These are phyloP conservation scores for Pythium myriotylum DNA, from an alignment of 352 stramenopile genomes.

Conservation along the genomic window DNA sequence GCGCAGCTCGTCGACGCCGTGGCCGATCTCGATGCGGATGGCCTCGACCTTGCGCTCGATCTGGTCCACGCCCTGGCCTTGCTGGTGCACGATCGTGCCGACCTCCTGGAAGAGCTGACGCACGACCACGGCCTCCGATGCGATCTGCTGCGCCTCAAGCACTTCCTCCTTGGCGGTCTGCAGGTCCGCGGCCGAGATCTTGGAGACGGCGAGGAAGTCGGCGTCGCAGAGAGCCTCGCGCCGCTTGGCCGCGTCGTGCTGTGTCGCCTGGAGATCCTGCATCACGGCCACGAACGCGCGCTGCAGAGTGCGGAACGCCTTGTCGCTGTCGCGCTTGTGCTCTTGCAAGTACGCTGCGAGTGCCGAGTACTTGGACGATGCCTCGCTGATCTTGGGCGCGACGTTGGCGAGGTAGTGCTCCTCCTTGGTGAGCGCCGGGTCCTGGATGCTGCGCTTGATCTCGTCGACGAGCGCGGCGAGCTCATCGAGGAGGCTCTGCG, in stretches of 20 bases:
- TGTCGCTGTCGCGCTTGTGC: conserved; percentile 57
- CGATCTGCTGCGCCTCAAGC: conserved; percentile 65
- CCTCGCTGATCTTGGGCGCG: conserved; percentile 54
- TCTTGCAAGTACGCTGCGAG: conserved; percentile 65
- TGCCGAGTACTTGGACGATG: conserved; percentile 60
- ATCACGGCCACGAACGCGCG: conserved; percentile 65
- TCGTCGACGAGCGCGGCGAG: conserved; percentile 40
- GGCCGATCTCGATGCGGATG: conserved; percentile 74
- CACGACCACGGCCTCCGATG: conserved; percentile 60
- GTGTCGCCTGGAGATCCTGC: conserved; percentile 69
- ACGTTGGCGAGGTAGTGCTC: conserved; percentile 56
- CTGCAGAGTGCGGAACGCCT: conserved; percentile 55
- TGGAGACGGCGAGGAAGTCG: conserved; percentile 59
- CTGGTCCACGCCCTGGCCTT: conserved; percentile 69
- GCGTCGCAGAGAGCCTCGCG: conserved; percentile 70
- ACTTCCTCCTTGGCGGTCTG: conserved; percentile 80
- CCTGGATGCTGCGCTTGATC: conserved; percentile 42
- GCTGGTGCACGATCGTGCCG: conserved; percentile 57
- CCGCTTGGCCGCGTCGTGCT: conserved; percentile 50
- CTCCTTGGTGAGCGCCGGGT: conserved; percentile 46
- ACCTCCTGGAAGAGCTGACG: conserved; percentile 76
- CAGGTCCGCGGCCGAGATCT: conserved; percentile 67
- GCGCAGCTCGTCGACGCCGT: conserved; percentile 67
- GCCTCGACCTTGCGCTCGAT: conserved; percentile 76
- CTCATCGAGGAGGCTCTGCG: conserved; percentile 34